Evolutionary conservation across 768 basidiomycete genomes (phyloP), one percentile per base, ranked within the genome.

Genomic region (Suillus alpinus): DNA sequence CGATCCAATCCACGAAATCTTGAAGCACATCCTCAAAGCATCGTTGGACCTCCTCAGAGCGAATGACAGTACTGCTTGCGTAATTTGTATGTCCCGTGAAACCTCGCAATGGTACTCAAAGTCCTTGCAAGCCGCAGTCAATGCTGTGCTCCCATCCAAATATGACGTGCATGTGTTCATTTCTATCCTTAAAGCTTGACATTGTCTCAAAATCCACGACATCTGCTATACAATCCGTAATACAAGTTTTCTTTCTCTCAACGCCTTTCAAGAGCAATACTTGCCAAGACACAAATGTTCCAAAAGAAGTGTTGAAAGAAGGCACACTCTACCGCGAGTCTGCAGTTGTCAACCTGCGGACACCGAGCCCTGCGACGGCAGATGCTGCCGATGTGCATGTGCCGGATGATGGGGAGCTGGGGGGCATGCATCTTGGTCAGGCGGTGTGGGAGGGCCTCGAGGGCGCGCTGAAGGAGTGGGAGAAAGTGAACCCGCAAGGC

Each of bases 191-290:
- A n/a, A 26, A 26, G 26, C 26, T 26, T 26, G 26, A 26, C 3
- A 26, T 26, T 26, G 26, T 39, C 7, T 83, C 87, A 6, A 95
- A 95, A 66, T 84, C 87, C 0, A 81, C 91, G 1, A 68, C 63
- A 3, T 76, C 84, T 9, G 76, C 88, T 0, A 76, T 90, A n/a
- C 91, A 96, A 69, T 82, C 86, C 3, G 77, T 94, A n/a, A 73
- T 95, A 3, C 94, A 94, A 62, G 87, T 82, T 0, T 81, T 96
- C 14, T 94, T 91, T 71, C 81, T 93, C 14, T 91, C 92, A 0
- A 91, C 88, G 3, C 89, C 90, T 3, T 86, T 90, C 76, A 91
- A 90, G 72, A 75, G 80, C 43, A 68, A 80, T 29, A 67, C 77
- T 4, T 73, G 73, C 40, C 51, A 69, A 0, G 55, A 68, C 7